Base-by-base conservation (phyloP, 371 early-diverging fungal species). In the Fennellomyces sp. region DNA sequence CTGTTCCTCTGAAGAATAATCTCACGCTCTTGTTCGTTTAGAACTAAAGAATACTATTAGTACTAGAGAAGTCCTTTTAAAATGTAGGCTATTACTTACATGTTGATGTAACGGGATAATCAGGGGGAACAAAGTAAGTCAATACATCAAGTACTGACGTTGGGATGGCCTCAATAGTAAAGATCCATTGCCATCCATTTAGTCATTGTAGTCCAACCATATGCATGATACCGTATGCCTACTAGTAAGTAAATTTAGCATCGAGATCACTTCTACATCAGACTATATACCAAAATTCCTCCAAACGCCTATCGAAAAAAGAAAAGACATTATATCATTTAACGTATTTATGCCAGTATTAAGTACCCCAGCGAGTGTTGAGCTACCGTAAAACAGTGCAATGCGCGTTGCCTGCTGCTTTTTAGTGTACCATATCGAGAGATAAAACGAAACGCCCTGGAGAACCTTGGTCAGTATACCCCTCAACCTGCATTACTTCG, bases 81-180 rank as follows among this genome's bases (percentile, higher is more conserved):
- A 29, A 23, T 48, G 27, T 13, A 1, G 0, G 12, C 13, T 28
- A 36, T 13, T 26, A 36, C 64, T 58, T 72, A 72, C 78, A 86
- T 65, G 70, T 81, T 42, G 89, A 81, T 28, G 81, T 84, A 15
- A 81, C 81, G 3, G 93, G 94, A 58, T 86, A 86, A 56, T 91
- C 86, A 10, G 92, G 89, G 36, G 92, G 69, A 50, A 83, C 69
- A 42, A 85, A 79, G 54, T 72, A 90, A 25, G 86, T 70, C 5
- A 76, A 57, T 23, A 87, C 30, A 6, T 89, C 83, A 48, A 90
- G 71, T 0, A 88, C 31, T 2, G 88, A 69, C 0, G 93, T 85
- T 2, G 87, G 85, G 38, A 91, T 58, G 5, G 92, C 92, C 63
- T 91, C 90, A 39, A 92, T 76, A 26, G 91, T 81, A 62, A 91